Evolutionary conservation across 2,329 filamentous ascomycete species (phyloP), one percentile per base, ranked within the genome.

Genomic region (Calonectria pauciramosa): DNA sequence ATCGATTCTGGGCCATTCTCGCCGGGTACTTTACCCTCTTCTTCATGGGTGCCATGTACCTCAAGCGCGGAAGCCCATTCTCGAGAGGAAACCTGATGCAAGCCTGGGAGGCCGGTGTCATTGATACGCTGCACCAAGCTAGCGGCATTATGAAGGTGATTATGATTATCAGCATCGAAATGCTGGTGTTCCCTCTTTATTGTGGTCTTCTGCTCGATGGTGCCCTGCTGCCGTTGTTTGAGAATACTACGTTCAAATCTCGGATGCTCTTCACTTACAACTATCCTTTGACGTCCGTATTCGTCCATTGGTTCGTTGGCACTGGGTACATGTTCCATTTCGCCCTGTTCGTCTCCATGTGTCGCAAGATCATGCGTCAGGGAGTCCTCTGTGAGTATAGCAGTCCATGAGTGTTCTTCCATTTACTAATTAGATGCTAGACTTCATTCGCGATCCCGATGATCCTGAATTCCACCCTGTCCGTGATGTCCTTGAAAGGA

Each of bases 321-420:
- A 99, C 97, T 4, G 98, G 96, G 76, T 99, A 99, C 85, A 99
- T 99, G 97, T 99, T 99, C 86, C 97, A 99, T 84, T 99, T 99
- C 83, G 97, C 97, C 7, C 90, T 99, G 4, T 99, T 99, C 83
- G 97, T 99, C 23, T 97, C 96, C 71, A 99, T 99, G 96, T 99
- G 97, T 85, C 93, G 97, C 76, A 98, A 98, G 87, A 98, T 99
- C 73, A 95, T 99, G 93, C 93, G 97, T 76, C 95, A 93, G 79
- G 97, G 97, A 67, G 97, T 99, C 51, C 89, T 99, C 73, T 99
- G 93, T 95, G 88, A 90, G 93, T 90, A 56, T n/a, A 3, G 20
- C 6, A 1, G 16, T 51, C 26, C 47, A 4, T 7, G n/a, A 63
- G 13, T 18, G 23, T 14, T 14, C 3, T 28, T 6, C 4, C 36